Base-by-base conservation (phyloP, 306 rosid species). In the Quercus robur region DNA sequence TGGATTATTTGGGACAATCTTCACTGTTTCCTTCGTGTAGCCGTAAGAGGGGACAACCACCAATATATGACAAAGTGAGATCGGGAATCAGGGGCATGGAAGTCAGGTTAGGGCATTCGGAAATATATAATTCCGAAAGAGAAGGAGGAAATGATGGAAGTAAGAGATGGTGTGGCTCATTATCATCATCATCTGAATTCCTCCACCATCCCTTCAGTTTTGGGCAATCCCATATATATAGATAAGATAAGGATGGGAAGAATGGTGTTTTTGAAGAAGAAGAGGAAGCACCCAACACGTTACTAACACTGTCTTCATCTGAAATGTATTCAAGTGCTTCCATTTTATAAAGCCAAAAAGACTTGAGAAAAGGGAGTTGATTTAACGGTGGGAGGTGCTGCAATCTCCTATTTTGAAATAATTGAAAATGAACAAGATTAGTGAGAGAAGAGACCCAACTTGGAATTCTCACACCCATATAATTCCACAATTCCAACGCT, bases 361-460 rank as follows among this genome's bases (percentile, higher is more conserved):
- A 1, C 57, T 54, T 54, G 19, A 54, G 19, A 3, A 54, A 54
- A 12, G 17, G 57, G 17, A 54, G 57, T 54, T 54, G 57, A 54
- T 17, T 54, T 54, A 54, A 17, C 57, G 19, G 19, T 15, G 57
- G 19, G 19, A 54, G 5, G 19, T 54, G 19, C 19, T 54, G 57
- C 19, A 13, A 54, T 35, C 41, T 35, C 0, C 0, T 0, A 35
- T 35, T 35, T 0, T 0, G 0, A 5, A 0, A 0, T 1, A 35
- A 35, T 0, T 0, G 0, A 35, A 35, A 1, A 5, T 1, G 7
- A 35, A 35, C 2, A 35, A 35, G 41, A 35, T 35, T 35, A 35
- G 41, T 35, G 41, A 35, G 2, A 5, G 41, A 35, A 35, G 7
- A 35, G 41, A 35, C 2, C 41, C 41, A 35, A 35, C 41, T 35